phyloP scores from a whole-genome alignment of 2,329 filamentous ascomycete genomes.

The Colletotrichum somersetense region DNA sequence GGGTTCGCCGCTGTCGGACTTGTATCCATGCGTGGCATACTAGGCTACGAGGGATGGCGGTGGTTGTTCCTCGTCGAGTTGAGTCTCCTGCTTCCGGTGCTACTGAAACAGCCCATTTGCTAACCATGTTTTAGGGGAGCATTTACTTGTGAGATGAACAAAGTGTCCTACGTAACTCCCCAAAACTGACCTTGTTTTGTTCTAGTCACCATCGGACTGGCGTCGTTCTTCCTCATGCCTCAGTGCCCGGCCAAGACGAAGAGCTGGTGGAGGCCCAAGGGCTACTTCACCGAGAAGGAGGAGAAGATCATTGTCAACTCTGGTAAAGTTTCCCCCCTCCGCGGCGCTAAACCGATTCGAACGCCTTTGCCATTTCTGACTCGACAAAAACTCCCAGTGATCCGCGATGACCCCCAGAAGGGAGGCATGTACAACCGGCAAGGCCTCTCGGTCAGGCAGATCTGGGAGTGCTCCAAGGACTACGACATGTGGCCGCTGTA shows the following conservation, averaged over 20 bases:
- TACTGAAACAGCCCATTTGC: neutral
- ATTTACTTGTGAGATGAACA: conserved; percentile 48
- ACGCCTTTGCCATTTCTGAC: neutral
- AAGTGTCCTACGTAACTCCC: conserved; percentile 52
- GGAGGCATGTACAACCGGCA: conserved; percentile 70
- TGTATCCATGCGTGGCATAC: conserved; percentile 64
- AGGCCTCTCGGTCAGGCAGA: conserved; percentile 60
- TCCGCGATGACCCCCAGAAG: conserved; percentile 68
- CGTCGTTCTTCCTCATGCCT: conserved; percentile 50
- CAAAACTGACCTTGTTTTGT: conserved; percentile 55
- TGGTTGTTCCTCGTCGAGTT: conserved; percentile 64
- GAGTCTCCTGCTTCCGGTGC: conserved; percentile 28
- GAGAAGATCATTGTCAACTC: conserved; percentile 71
- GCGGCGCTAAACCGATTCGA: no score
- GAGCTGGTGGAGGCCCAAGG: conserved; percentile 61
- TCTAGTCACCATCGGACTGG: conserved; percentile 57
- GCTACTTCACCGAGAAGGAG: conserved; percentile 69
- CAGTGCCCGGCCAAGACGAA: conserved; percentile 54
- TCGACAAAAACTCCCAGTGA: conserved; percentile 45
- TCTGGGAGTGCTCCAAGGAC: conserved; percentile 64
- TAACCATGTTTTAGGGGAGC: conserved; percentile 46
- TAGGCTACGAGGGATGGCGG: conserved; percentile 67
- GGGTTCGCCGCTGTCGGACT: conserved; percentile 70
- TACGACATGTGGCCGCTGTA: conserved; percentile 71
- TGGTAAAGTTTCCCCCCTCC: conserved; percentile 45